A percentile compares a stretch with the other conserved stretches of the same genome.
Evolutionary conservation across 176 grass and related monocot genomes (phyloP).

Genomic region (Pontederia crassipes): DNA sequence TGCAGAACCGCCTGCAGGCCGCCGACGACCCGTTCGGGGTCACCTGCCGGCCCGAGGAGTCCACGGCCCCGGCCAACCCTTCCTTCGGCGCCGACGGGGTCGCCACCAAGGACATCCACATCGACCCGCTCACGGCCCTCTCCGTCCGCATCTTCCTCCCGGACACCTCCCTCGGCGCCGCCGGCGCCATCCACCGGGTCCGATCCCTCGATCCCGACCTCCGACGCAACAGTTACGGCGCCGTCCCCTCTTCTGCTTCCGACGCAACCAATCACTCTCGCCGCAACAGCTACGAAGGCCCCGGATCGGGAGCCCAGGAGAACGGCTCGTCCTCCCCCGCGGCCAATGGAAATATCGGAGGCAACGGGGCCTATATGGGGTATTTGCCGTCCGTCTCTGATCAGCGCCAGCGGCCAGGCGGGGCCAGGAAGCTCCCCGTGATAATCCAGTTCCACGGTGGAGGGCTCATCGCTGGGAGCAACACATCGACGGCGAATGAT

Average conservation of each 20-base stretch:
- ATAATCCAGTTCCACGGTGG: constrained; percentile 14
- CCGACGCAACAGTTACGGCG: constrained; percentile 6
- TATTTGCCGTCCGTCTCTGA: constrained; percentile 3
- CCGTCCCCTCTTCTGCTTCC: not conserved
- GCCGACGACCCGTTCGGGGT: not conserved
- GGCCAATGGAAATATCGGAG: not conserved
- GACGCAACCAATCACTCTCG: not conserved
- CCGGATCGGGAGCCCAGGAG: not conserved
- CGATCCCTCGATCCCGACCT: not conserved
- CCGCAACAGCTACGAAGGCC: not conserved
- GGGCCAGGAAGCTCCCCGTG: not conserved
- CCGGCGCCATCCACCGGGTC: not conserved
- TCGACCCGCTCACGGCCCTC: constrained; percentile 1
- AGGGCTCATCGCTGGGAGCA: constrained; percentile 11
- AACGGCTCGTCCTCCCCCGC: not conserved
- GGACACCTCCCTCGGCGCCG: not conserved
- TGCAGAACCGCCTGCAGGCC: not conserved
- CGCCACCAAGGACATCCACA: constrained; percentile 19
- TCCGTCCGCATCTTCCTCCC: constrained; percentile 12
- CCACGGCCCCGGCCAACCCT: constrained; percentile 4
- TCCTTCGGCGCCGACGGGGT: constrained; percentile 10
- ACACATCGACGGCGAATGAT: constrained; percentile 5
- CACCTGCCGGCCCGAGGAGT: constrained; percentile 4
- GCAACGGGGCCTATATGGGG: not conserved
- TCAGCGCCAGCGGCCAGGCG: not conserved